Evolutionary conservation across 2,329 filamentous ascomycete species (phyloP).

Genomic region (Tolypocladium inflatum): DNA sequence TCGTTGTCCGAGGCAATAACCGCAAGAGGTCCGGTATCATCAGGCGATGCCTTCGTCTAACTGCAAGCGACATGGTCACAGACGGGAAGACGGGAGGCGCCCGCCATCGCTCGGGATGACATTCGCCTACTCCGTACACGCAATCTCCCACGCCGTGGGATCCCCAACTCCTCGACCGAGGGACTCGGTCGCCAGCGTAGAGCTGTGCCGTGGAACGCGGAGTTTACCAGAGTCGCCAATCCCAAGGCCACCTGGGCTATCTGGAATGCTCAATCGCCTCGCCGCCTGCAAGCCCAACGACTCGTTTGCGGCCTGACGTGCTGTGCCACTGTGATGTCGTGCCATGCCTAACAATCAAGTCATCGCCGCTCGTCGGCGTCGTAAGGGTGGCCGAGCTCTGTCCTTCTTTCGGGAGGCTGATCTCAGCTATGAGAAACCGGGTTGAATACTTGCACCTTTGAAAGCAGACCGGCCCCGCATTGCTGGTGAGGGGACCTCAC

Average conservation of each 20-base stretch:
- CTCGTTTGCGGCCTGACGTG: neutral
- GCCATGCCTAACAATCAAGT: neutral
- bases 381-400: neutral
- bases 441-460: neutral
- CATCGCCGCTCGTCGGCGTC: neutral
- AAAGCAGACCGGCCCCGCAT: neutral
- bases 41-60: neutral
- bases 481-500: neutral
- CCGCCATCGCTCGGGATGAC: neutral
- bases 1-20: neutral
- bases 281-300: neutral
- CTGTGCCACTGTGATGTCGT: neutral
- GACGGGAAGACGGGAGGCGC: neutral
- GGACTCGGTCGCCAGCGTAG: neutral
- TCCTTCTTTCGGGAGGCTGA: neutral
- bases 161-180: no score
- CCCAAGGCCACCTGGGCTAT: neutral
- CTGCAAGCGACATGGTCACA: neutral
- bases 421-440: neutral
- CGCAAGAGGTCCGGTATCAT: neutral
- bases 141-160: neutral
- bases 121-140: neutral
- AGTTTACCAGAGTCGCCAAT: neutral
- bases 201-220: neutral
- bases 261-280: neutral